Percentiles rank a stretch among this genome's conserved stretches.
phyloP scores from a whole-genome alignment of 2,329 filamentous ascomycete species.

The Penicillium oxalicum region DNA sequence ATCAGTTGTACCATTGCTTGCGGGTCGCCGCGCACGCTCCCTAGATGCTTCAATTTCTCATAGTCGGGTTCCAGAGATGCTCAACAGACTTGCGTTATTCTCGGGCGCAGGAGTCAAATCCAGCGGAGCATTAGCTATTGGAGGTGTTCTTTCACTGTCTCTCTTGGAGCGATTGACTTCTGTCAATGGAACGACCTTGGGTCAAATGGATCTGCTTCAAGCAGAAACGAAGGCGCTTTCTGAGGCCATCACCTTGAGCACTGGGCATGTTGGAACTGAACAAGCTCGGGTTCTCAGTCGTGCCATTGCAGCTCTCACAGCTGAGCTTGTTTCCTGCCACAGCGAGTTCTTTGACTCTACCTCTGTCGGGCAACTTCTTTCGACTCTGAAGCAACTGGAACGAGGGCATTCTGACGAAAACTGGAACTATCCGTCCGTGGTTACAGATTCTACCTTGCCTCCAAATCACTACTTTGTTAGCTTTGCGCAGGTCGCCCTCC shows the following conservation, averaged over 20 bases:
- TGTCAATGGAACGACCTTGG: slow-evolving; percentile 51
- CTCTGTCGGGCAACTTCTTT: slow-evolving; percentile 21
- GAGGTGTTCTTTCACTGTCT: slow-evolving; percentile 45
- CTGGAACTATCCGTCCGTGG: slow-evolving; percentile 10
- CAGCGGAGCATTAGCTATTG: slow-evolving; percentile 42
- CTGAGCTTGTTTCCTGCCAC: slow-evolving; percentile 33
- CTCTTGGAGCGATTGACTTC: slow-evolving; percentile 53
- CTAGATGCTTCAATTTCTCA: slow-evolving; percentile 29
- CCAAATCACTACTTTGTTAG: slow-evolving; percentile 33
- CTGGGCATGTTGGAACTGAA: slow-evolving; percentile 46
- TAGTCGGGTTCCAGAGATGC: slow-evolving; percentile 29
- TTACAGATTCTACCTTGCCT: slow-evolving; percentile 18
- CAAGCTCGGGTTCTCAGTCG: slow-evolving; percentile 47
- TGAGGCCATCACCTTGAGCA: slow-evolving; percentile 48
- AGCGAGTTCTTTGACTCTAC: slow-evolving; percentile 28
- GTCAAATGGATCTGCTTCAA: slow-evolving; percentile 58
- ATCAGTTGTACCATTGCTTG: slow-evolving; percentile 33
- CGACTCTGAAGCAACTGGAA: slow-evolving; percentile 22
- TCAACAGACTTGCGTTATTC: slow-evolving; percentile 34
- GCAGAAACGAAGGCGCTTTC: slow-evolving; percentile 59
- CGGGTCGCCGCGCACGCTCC: slow-evolving; percentile 32
- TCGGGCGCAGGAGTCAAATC: slow-evolving; percentile 26
- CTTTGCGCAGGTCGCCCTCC: slow-evolving; percentile 27
- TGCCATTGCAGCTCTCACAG: slow-evolving; percentile 38
- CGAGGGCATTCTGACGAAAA: slow-evolving; percentile 14